These are phyloP conservation scores for Sergeia podlipaevii DNA, from an alignment of 208 protist genomes.

Conservation along the genomic window DNA sequence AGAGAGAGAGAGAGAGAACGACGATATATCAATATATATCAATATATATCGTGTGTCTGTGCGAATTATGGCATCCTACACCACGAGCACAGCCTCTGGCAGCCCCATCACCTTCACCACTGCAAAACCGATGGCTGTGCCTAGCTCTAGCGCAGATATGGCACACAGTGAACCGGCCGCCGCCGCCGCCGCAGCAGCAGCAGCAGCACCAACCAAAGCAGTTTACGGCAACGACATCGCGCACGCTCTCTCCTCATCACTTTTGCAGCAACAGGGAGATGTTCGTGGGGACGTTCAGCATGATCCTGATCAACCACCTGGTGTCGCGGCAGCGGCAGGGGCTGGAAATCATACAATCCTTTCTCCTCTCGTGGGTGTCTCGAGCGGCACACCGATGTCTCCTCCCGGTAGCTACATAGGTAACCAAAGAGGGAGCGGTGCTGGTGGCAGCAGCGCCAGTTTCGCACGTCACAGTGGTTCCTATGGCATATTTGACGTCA, in stretches of 20 bases:
- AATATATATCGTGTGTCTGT: not conserved
- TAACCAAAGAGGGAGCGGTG: too few relatives aligned
- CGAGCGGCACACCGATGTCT: constrained; percentile 1
- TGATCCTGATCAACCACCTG: constrained; percentile 1
- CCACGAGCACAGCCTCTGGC: not conserved
- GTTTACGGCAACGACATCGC: not conserved
- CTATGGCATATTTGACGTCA: constrained; percentile 5
- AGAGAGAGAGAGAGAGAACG: constrained; percentile 3
- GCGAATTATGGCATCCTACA: not conserved
- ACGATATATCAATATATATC: not conserved
- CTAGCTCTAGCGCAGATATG: not conserved
- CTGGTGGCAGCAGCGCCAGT: too few relatives aligned
- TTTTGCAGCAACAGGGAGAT: not conserved
- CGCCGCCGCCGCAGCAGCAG: not conserved
- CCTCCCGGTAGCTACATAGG: constrained; percentile 3
- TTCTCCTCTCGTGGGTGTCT: not conserved
- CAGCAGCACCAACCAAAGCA: not conserved
- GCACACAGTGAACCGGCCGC: not conserved
- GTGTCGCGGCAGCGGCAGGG: not conserved
- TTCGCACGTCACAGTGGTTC: too few relatives aligned
- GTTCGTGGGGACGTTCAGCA: not conserved
- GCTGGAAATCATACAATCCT: not conserved
- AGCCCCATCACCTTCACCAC: constrained; percentile 1
- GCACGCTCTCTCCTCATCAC: not conserved
- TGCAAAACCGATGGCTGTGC: not conserved